Percentiles rank a stretch among this genome's conserved stretches.
Conservation (phyloP, 257 asterid genomes). For the Craterostigma plantagineum region DNA sequence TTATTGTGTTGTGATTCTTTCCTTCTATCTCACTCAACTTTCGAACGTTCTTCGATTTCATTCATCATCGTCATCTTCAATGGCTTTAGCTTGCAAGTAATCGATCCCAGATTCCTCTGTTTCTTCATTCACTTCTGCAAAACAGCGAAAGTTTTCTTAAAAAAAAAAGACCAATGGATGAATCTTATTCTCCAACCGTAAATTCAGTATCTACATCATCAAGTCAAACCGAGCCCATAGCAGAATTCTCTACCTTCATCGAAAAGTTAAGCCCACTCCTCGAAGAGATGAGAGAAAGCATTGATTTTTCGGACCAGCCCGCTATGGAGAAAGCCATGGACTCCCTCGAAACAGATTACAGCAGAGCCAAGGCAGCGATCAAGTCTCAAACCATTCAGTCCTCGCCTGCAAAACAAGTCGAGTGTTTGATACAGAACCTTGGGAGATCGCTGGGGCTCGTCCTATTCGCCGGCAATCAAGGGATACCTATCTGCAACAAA, state of each 20-base stretch:
- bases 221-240: conserved; percentile 20
- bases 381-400: conserved; percentile 14
- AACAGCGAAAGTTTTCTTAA: too few relatives aligned
- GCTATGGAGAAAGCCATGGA: conserved; percentile 42
- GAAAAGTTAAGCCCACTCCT: conserved; percentile 48
- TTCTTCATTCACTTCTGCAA: too few relatives aligned
- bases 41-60: too few relatives aligned
- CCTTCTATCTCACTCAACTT: too few relatives aligned
- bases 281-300: conserved; percentile 27
- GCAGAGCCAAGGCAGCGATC: conserved; percentile 24
- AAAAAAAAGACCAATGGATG: conserved; percentile 2
- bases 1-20: too few relatives aligned
- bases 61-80: too few relatives aligned
- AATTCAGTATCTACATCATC: conserved; percentile 35
- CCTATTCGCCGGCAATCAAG: conserved; percentile 57
- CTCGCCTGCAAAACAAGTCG: conserved; percentile 43
- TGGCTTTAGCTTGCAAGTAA: too few relatives aligned
- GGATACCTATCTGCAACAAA: conserved; percentile 23
- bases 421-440: conserved; percentile 34
- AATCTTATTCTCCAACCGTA: conserved; percentile 20
- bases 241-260: conserved; percentile 39
- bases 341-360: conserved; percentile 47
- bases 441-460: conserved; percentile 77
- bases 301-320: conserved; percentile 15
- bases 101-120: too few relatives aligned